Base-by-base conservation (phyloP, 2,329 filamentous ascomycete genomes). In the Colletotrichum trifolii region DNA sequence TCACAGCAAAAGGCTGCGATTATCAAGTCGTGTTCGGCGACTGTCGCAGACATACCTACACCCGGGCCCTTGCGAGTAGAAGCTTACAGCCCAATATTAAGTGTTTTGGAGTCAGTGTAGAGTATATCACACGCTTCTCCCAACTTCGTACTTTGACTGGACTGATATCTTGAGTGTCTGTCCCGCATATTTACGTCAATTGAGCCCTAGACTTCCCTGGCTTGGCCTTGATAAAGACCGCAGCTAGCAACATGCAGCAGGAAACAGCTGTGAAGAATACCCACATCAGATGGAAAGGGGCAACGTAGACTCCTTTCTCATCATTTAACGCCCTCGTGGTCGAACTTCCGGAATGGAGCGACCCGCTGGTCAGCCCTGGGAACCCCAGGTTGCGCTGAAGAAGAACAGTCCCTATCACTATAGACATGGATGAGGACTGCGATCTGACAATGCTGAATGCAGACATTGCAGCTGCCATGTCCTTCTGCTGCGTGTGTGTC, bases 361-460 rank as follows among this genome's bases (percentile, higher is more conserved):
- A 34, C 7, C 35, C 47, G 2, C 43, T 15, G 3, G 55, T 67
- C 50, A 64, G 17, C n/a, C 55, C 34, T 9, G 60, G 54, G 0
- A 39, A 34, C 9, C 53, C 38, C 2, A 59, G 17, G 12, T 57
- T 60, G 13, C 34, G 39, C 73, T 89, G 85, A 74, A 89, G 89
- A 12, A 90, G 78, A 11, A 89, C 85, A 12, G 84, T 82, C 11
- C 87, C 88, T 42, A 89, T 78, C 1, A 88, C 85, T 53, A 88
- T 79, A 2, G 81, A 83, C n/a, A 83, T 79, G 6, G 83, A 80
- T 0, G 83, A 87, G 4, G 83, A 85, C 5, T 89, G 76, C 60
- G 85, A 87, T 11, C 87, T 81, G 4, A 83, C 77, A 68, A 86
- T 86, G 8, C 78, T 78, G 48, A 86, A 82, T 0, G 85, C 85